phyloP scores from a whole-genome alignment of 139 green algal genomes.

The Monoraphidium neglectum region DNA sequence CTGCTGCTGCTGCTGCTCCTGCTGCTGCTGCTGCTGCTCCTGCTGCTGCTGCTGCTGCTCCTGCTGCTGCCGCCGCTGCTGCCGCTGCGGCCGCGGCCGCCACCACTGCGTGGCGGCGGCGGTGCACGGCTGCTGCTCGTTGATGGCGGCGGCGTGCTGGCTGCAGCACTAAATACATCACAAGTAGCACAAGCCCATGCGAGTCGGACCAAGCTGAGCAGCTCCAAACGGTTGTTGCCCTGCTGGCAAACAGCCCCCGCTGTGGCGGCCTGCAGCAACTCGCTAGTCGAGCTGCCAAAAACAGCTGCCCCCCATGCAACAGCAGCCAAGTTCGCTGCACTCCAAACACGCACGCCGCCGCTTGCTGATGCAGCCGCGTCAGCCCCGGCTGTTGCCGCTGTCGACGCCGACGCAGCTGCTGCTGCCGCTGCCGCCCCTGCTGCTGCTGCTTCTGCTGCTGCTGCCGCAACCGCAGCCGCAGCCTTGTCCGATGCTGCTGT shows the following conservation, averaged over 20 bases:
- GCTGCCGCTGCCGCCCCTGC: neutral
- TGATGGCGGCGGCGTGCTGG: no score
- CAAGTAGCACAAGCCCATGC: neutral
- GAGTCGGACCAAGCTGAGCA: conserved; percentile 3
- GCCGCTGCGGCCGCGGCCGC: no score
- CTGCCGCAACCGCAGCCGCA: neutral
- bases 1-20: neutral
- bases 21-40: neutral
- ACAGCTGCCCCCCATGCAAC: no score
- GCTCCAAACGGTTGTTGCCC: neutral
- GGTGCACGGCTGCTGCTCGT: neutral
- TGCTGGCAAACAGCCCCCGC: no score
- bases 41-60: conserved; percentile 6
- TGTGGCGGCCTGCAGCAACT: no score
- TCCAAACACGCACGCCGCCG: no score
- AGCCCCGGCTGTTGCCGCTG: neutral
- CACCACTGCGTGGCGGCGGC: neutral
- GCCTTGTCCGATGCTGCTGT: neutral
- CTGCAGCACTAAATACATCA: neutral
- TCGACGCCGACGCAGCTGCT: no score
- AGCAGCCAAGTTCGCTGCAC: no score
- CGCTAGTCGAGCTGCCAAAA: no score
- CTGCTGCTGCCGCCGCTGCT: conserved; percentile 3
- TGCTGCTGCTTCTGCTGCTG: neutral
- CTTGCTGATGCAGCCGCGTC: neutral